Percentiles rank a stretch among this genome's conserved stretches.
Conservation (phyloP, 257 asterid species). For the Solanum sejunctum region DNA sequence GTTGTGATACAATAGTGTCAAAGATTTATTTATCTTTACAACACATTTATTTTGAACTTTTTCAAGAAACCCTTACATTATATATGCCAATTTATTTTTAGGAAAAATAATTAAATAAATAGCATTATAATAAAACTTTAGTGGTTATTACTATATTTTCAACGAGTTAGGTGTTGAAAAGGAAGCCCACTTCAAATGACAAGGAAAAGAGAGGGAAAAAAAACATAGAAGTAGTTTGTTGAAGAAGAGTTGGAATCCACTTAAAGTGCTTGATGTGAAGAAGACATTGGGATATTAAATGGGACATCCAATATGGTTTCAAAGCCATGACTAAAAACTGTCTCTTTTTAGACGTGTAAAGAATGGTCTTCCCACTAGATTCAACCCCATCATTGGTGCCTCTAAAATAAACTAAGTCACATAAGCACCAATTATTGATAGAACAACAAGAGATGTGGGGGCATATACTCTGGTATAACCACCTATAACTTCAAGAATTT, state of each 20-base stretch:
- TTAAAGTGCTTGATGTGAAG: conserved; percentile 41
- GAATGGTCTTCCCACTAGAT: conserved; percentile 53
- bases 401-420: conserved; percentile 25
- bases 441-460: conserved; percentile 21
- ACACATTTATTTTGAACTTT: background rate
- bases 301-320: conserved; percentile 27
- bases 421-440: conserved; percentile 54
- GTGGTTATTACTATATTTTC: background rate
- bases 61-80: background rate
- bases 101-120: background rate
- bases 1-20: background rate
- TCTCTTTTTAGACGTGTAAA: conserved; percentile 49
- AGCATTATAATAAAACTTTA: background rate
- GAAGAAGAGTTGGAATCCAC: conserved; percentile 67
- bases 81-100: background rate
- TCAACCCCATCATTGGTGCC: conserved; percentile 38
- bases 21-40: background rate
- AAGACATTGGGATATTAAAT: conserved; percentile 25
- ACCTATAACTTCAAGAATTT: conserved; percentile 4
- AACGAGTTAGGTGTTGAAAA: conserved; percentile 60
- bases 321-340: conserved; percentile 9
- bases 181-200: conserved; percentile 26
- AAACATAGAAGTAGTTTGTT: conserved; percentile 12
- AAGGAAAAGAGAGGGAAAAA: background rate
- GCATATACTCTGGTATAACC: conserved; percentile 19